Evolutionary conservation across 495 filamentous ascomycete genomes (phyloP).

Genomic region (Xylaria acuta): DNA sequence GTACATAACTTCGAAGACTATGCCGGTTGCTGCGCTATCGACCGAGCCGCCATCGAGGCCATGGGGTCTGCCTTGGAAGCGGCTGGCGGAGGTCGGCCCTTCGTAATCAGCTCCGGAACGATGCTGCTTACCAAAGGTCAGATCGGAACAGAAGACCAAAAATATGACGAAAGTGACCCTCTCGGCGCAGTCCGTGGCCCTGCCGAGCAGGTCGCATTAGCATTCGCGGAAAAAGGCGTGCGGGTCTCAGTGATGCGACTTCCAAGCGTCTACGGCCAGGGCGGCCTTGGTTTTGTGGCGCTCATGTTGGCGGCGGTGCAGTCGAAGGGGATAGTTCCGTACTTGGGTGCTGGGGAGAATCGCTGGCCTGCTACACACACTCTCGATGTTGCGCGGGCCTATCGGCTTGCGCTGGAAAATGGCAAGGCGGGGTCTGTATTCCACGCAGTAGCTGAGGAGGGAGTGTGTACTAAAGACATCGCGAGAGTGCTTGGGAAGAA

Average conservation of each 20-base stretch:
- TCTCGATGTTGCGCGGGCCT: constrained; percentile 50
- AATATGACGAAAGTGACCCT: constrained; percentile 20
- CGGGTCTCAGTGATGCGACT: constrained; percentile 48
- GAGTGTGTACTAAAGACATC: constrained; percentile 48
- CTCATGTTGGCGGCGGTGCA: constrained; percentile 42
- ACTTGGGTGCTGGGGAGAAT: constrained; percentile 52
- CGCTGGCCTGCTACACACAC: constrained; percentile 52
- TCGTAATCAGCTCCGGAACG: constrained; percentile 55
- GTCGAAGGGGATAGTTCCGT: constrained; percentile 43
- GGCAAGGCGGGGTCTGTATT: constrained; percentile 46
- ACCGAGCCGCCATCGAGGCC: constrained; percentile 47
- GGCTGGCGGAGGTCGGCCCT: constrained; percentile 37
- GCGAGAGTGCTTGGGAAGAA: constrained; percentile 45
- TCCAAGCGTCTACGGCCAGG: constrained; percentile 51
- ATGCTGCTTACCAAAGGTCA: constrained; percentile 41
- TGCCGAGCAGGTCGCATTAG: constrained; percentile 39
- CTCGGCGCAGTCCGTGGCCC: constrained; percentile 32
- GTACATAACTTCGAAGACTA: constrained; percentile 34
- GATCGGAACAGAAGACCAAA: constrained; percentile 44
- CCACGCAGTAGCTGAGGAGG: constrained; percentile 52
- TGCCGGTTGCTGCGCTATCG: constrained; percentile 37
- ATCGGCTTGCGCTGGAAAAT: constrained; percentile 51
- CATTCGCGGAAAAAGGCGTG: constrained; percentile 43
- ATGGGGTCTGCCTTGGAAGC: constrained; percentile 42
- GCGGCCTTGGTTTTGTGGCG: constrained; percentile 45